Evolutionary conservation across 768 basidiomycete species (phyloP).

Genomic region (Tricholoma flavovirens): DNA sequence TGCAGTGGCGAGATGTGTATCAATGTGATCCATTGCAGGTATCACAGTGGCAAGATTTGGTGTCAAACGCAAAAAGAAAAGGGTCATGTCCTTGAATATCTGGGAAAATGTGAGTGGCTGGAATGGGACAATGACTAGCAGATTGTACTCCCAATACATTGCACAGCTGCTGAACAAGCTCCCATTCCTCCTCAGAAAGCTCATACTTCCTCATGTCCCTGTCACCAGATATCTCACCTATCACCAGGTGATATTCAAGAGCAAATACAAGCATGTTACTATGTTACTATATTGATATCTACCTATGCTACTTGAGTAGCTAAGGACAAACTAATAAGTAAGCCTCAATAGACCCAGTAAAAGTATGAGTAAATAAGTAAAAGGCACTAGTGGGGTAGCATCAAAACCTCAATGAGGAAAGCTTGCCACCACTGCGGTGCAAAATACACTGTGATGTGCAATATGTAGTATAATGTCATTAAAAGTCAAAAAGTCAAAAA

Average conservation of each 20-base stretch:
- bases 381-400: not conserved
- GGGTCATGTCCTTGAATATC: too few relatives aligned
- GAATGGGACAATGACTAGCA: not conserved
- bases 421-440: not conserved
- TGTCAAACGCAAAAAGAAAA: not conserved
- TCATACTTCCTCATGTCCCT: too few relatives aligned
- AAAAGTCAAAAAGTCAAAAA: not conserved
- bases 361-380: too few relatives aligned
- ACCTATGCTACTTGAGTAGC: too few relatives aligned
- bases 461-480: not conserved
- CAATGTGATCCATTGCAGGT: conserved; percentile 1
- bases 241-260: not conserved
- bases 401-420: not conserved
- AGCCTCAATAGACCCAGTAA: too few relatives aligned
- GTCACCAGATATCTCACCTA: not conserved
- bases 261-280: too few relatives aligned
- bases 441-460: not conserved
- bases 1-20: too few relatives aligned
- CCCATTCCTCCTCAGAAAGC: too few relatives aligned
- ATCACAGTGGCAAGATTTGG: not conserved
- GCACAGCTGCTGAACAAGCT: conserved; percentile 1
- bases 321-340: too few relatives aligned
- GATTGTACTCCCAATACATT: not conserved
- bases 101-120: too few relatives aligned
- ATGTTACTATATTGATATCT: too few relatives aligned